phyloP scores from a whole-genome alignment of 139 green algal species.

The Picocystis salinarum region DNA sequence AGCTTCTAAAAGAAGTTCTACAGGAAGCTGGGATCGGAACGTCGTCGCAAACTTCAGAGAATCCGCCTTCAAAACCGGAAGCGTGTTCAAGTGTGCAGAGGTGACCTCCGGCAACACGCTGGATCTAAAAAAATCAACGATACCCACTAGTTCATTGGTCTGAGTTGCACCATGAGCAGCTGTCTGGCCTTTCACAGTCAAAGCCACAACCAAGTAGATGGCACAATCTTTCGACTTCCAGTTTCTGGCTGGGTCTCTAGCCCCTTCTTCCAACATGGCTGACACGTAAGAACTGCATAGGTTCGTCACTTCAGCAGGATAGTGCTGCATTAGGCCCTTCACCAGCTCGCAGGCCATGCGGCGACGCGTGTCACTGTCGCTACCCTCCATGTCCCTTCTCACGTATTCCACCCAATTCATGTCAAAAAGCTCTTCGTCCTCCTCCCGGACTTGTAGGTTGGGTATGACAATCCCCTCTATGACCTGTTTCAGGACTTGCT shows the following conservation, averaged over 20 bases:
- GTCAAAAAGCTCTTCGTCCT: slow-evolving; percentile 82
- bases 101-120: slow-evolving; percentile 70
- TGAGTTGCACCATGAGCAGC: slow-evolving; percentile 60
- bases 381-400: slow-evolving; percentile 77
- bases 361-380: slow-evolving; percentile 79
- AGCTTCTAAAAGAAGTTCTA: slow-evolving; percentile 1
- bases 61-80: slow-evolving; percentile 79
- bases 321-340: slow-evolving; percentile 51
- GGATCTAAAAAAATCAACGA: slow-evolving; percentile 63
- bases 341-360: slow-evolving; percentile 82
- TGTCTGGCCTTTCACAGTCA: slow-evolving; percentile 69
- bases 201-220: slow-evolving; percentile 80
- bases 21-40: slow-evolving; percentile 32
- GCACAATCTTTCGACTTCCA: slow-evolving; percentile 90
- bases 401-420: slow-evolving; percentile 93
- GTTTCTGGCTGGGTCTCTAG: slow-evolving; percentile 24
- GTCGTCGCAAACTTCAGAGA: slow-evolving; percentile 89
- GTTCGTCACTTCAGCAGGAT: slow-evolving; percentile 48
- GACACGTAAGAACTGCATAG: slow-evolving; percentile 67
- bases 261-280: slow-evolving; percentile 49
- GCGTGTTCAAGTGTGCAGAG: slow-evolving; percentile 25
- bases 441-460: slow-evolving; percentile 42
- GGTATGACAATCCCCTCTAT: slow-evolving; percentile 74
- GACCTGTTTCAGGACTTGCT: slow-evolving; percentile 38
- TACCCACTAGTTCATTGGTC: slow-evolving; percentile 74